Evolutionary conservation across 768 basidiomycete species (phyloP).

Genomic region (Tulasnella sp.): DNA sequence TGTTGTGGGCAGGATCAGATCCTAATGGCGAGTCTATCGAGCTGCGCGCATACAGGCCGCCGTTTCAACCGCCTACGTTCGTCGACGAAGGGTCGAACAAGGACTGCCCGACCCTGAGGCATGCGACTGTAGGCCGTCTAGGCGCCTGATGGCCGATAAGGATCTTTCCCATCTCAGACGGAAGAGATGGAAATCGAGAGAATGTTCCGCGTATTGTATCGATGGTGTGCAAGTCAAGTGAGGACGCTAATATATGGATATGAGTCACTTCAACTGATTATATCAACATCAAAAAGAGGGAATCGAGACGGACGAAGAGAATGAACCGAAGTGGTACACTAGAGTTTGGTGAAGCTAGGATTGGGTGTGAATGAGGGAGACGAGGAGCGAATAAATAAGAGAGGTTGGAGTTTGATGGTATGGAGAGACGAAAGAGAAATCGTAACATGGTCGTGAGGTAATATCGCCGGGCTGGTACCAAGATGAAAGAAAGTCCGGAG

Average conservation of each 20-base stretch:
- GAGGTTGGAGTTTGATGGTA: background rate
- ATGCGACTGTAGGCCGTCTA: background rate
- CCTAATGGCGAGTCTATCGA: background rate
- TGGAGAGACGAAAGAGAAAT: background rate
- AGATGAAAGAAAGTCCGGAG: background rate
- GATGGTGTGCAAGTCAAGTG: too few species aligned
- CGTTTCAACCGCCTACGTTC: background rate
- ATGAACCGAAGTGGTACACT: background rate
- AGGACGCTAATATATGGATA: background rate
- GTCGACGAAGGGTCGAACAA: background rate
- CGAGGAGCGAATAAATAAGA: background rate
- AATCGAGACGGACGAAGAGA: background rate
- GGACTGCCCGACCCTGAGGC: background rate
- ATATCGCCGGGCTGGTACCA: background rate
- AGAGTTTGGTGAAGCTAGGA: background rate
- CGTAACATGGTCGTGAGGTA: background rate
- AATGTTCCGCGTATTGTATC: too few species aligned
- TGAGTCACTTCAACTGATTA: background rate
- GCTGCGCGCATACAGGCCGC: background rate
- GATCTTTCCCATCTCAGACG: too few species aligned
- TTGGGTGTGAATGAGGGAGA: background rate
- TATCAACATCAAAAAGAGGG: background rate
- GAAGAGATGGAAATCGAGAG: too few species aligned
- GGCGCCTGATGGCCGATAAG: too few species aligned
- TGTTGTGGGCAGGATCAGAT: background rate